These are phyloP conservation scores for Stramenopiles sp. DNA, from an alignment of 352 stramenopile species.

Conservation along the genomic window DNA sequence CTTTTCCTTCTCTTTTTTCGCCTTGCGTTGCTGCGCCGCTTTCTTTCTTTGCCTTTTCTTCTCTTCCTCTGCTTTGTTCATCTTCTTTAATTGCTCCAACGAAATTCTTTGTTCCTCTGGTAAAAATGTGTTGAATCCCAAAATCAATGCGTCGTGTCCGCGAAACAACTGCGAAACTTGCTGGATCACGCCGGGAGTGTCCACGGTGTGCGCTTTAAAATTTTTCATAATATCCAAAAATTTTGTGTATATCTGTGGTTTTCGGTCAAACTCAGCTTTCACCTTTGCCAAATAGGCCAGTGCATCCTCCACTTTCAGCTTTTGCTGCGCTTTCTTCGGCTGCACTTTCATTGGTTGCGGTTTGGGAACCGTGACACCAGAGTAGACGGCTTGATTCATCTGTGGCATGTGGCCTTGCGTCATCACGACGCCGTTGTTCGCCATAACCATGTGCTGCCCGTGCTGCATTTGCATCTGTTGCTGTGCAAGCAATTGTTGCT, in stretches of 20 bases:
- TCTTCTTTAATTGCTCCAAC: background rate
- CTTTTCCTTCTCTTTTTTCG: background rate
- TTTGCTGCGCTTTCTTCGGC: background rate
- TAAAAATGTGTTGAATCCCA: conserved; percentile 98
- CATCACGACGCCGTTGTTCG: too few species aligned
- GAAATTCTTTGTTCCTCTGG: conserved; percentile 68
- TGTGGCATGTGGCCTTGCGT: too few species aligned
- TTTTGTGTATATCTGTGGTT: conserved; percentile 99
- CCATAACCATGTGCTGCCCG: too few species aligned
- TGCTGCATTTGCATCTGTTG: background rate
- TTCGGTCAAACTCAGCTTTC: conserved; percentile 97
- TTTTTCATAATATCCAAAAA: conserved; percentile 99
- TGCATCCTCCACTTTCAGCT: conserved; percentile 84
- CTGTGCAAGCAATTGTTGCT: background rate
- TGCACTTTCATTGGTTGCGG: too few species aligned
- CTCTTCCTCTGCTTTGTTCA: background rate
- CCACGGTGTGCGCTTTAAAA: conserved; percentile 92
- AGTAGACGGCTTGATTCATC: too few species aligned
- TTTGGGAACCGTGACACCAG: too few species aligned
- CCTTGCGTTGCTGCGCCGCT: background rate
- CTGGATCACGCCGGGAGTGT: conserved; percentile 93
- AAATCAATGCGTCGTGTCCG: conserved; percentile 90
- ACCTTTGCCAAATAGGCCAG: conserved; percentile 87
- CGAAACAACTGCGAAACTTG: conserved; percentile 94
- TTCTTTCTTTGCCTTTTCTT: background rate